These are phyloP conservation scores for Sclerotinia glacialis DNA, from an alignment of 2,329 filamentous ascomycete genomes.

Conservation along the genomic window DNA sequence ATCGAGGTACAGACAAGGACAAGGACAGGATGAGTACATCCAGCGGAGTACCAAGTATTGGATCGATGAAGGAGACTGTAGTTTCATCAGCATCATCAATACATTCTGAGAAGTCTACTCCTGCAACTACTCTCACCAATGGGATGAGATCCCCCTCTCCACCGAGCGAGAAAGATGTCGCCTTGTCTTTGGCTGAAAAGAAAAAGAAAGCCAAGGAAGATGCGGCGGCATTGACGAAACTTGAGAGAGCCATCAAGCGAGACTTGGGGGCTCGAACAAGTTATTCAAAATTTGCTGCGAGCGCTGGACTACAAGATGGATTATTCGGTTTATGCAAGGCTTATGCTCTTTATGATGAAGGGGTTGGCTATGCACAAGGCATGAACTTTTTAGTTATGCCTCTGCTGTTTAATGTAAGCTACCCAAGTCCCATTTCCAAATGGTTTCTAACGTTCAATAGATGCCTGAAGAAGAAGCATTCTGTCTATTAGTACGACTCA, in stretches of 20 bases:
- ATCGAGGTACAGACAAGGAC: conserved; percentile 78
- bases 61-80: conserved; percentile 59
- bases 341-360: conserved; percentile 92
- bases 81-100: conserved; percentile 81
- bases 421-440: not conserved
- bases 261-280: conserved; percentile 91
- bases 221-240: conserved; percentile 66
- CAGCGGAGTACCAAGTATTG: conserved; percentile 43
- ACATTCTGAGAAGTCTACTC: conserved; percentile 71
- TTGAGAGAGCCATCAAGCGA: conserved; percentile 88
- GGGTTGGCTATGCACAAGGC: conserved; percentile 93
- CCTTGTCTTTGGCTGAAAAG: conserved; percentile 61
- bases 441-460: conserved; percentile 44
- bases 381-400: conserved; percentile 99
- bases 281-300: conserved; percentile 92
- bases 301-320: conserved; percentile 86
- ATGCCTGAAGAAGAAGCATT: conserved; percentile 99
- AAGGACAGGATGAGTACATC: conserved; percentile 54
- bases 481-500: conserved; percentile 84
- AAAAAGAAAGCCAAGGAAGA: conserved; percentile 81
- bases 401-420: conserved; percentile 80
- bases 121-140: conserved; percentile 54
- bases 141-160: conserved; percentile 55
- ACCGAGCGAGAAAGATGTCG: conserved; percentile 57
- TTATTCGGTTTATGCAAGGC: conserved; percentile 96